Conservation (phyloP, 2,329 filamentous ascomycete species). For the Fusarium sp. region DNA sequence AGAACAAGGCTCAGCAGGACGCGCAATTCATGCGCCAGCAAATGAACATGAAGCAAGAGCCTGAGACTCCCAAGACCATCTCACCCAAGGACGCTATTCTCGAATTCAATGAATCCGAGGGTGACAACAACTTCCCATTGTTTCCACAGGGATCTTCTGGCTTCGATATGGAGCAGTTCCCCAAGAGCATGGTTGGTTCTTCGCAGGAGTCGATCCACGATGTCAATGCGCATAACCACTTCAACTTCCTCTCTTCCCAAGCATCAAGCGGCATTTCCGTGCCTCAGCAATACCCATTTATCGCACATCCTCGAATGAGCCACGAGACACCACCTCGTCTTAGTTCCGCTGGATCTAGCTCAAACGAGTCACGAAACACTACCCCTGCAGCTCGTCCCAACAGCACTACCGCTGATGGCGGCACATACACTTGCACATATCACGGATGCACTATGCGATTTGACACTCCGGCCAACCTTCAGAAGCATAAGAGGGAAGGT, state of each 20-base stretch:
- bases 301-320: conserved; percentile 56
- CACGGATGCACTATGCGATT: conserved; percentile 92
- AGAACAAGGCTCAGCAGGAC: conserved; percentile 73
- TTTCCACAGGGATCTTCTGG: conserved; percentile 75
- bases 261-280: conserved; percentile 59
- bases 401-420: conserved; percentile 79
- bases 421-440: conserved; percentile 97
- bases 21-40: conserved; percentile 62
- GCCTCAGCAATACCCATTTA: conserved; percentile 68
- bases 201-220: conserved; percentile 41
- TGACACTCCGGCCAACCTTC: conserved; percentile 86
- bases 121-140: conserved; percentile 78
- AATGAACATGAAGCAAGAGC: conserved; percentile 57
- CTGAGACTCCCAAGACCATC: conserved; percentile 82
- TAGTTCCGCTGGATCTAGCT: conserved; percentile 61
- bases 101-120: conserved; percentile 84
- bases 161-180: conserved; percentile 60
- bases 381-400: conserved; percentile 65
- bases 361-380: conserved; percentile 51
- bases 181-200: conserved; percentile 52
- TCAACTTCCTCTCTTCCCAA: conserved; percentile 54
- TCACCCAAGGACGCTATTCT: conserved; percentile 93
- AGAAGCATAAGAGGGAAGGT: conserved; percentile 95
- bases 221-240: conserved; percentile 40
- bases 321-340: conserved; percentile 57